A percentile compares a stretch with the other conserved stretches of the same genome.
Conservation (phyloP, 2,329 filamentous ascomycete species). For the Cryphonectria radicalis region DNA sequence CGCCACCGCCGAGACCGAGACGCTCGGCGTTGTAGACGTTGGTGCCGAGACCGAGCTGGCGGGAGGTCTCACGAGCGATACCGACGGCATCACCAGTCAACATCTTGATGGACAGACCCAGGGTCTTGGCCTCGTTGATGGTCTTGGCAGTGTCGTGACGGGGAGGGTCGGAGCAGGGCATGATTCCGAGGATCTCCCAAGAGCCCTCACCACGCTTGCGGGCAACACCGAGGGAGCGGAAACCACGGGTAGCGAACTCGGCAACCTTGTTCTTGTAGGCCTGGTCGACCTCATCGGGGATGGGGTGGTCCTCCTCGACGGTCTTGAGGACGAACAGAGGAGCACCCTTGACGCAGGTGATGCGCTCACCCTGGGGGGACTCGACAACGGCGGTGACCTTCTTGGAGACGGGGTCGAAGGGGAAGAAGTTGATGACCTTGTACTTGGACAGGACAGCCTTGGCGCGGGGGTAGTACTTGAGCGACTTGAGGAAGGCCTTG, state of each 20-base stretch:
- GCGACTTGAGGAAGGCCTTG: conserved; percentile 89
- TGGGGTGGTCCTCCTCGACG: conserved; percentile 81
- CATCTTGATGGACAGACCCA: conserved; percentile 94
- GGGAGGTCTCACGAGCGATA: conserved; percentile 89
- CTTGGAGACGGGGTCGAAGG: conserved; percentile 92
- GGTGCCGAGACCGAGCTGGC: conserved; percentile 87
- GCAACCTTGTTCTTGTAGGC: conserved; percentile 92
- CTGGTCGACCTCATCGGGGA: conserved; percentile 76
- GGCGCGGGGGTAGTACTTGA: conserved; percentile 80
- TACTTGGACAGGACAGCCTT: conserved; percentile 82
- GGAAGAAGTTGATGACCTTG: conserved; percentile 81
- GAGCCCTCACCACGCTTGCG: conserved; percentile 80
- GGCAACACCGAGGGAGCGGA: conserved; percentile 91
- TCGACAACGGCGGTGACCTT: conserved; percentile 86
- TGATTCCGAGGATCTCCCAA: conserved; percentile 93
- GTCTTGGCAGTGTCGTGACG: conserved; percentile 90
- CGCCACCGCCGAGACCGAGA: conserved; percentile 85
- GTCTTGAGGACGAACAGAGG: conserved; percentile 86
- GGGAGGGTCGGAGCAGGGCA: conserved; percentile 91
- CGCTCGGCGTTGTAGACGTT: conserved; percentile 95
- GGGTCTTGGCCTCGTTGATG: conserved; percentile 84
- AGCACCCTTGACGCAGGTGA: conserved; percentile 89
- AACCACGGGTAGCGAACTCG: conserved; percentile 90
- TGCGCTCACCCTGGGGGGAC: conserved; percentile 80
- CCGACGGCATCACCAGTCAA: conserved; percentile 93